Base-by-base conservation (phyloP, 352 stramenopile genomes). In the Globisporangium yorkense region DNA sequence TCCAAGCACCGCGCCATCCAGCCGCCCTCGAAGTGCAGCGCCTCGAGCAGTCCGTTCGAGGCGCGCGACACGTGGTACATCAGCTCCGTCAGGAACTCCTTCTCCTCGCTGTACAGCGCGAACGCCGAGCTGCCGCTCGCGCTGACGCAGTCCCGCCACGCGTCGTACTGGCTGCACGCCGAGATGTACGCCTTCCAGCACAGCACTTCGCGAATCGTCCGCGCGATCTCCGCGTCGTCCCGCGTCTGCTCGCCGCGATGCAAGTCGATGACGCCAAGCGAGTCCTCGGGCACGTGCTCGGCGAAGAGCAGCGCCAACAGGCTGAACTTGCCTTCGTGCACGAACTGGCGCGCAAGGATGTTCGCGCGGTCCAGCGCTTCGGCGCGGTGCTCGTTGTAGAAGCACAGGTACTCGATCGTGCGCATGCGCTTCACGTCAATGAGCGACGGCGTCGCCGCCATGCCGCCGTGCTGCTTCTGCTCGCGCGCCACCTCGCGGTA, bases 1-100 rank as follows among this genome's bases (percentile, higher is more conserved):
- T 72, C 71, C 24, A 66, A 72, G 51, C 80, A 88, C n/a, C 67
- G 54, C 31, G 71, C 44, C 47, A 92, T 68, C 85, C 85, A 94
- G 12, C 79, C 85, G 24, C 87, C 71, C 57, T 90, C 82, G 61
- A 94, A 94, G 44, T 91, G 79, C 50, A 94, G 69, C 39, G 74
- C 80, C 39, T 88, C 80, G n/a, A 87, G 54, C n/a, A 84, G 70
- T 9, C 70, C 71, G 1, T 66, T 68, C 31, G 68, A 67, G 0
- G 82, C 75, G 4, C 74, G 65, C 12, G 82, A 81, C 12, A 82
- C 77, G 47, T 89, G 79, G 62, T 88, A 88, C 76, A 89, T 89
- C 21, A 94, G 63, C 40, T 89, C 79, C 5, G 71, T 69, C 43
- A 93, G 54, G 52, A 84, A 85, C 13, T 84, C 68, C 63, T 92